Evolutionary conservation across 208 protist genomes (phyloP), one percentile per base, ranked within the genome.

Genomic region (Leishmania arabica): DNA sequence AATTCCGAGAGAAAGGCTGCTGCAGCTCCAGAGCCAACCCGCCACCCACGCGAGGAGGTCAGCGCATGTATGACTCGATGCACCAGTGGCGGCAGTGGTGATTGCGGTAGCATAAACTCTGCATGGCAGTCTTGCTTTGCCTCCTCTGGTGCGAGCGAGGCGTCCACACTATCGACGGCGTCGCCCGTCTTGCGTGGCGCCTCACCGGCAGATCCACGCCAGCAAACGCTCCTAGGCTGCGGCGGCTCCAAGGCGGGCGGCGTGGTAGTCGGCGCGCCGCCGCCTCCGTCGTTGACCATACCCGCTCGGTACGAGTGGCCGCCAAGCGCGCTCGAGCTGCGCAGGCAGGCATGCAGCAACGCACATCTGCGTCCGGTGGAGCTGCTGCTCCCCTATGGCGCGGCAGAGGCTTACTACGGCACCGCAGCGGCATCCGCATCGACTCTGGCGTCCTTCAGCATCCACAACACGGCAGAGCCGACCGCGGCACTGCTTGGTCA

Each of bases 321-420:
- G 24, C 82, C 82, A 21, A 82, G 60, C n/a, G 42, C 70, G 7
- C 34, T 8, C 2, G 78, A 86, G 49, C 72, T 86, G 31, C 65
- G 78, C 34, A 21, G 54, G 74, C 77, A 80, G 17, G 40, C 64
- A 45, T 11, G 49, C 34, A 78, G 40, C 62, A 4, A 51, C 27
- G n/a, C 64, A 17, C 53, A 56, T 34, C 40, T 75, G 51, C 86
- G 78, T 34, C 83, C 82, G 24, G 80, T 89, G 54, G 82, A 83
- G 64, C 37, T 89, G n/a, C 31, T 89, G 45, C 78, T 89, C 19
- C 86, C 86, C 19, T 89, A 89, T 74, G 81, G 83, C 51, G 77
- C 76, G 21, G 84, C 83, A 15, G 82, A 84, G 53, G 27, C 60
- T n/a, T 83, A 80, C 56, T 85, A 84, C 77, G 58, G 69, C 56